Evolutionary conservation across 768 basidiomycete genomes (phyloP).

Genomic region (Lepiota brunneoincarnata): DNA sequence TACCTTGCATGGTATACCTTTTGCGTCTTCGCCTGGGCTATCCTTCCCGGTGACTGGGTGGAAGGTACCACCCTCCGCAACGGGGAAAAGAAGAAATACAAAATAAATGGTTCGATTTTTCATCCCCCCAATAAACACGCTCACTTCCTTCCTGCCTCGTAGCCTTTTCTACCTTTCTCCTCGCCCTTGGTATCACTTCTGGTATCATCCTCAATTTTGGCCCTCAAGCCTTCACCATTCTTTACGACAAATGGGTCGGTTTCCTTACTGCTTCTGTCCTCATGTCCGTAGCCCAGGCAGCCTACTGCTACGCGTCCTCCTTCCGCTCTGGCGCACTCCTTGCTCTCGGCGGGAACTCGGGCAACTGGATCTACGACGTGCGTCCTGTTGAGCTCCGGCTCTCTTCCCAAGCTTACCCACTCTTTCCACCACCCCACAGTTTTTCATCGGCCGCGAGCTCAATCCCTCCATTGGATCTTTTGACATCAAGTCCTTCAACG

Average conservation of each 20-base stretch:
- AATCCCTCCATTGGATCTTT: constrained; percentile 83
- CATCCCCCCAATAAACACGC: background rate
- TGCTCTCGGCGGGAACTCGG: constrained; percentile 90
- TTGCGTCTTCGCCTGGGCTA: constrained; percentile 74
- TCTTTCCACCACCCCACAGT: constrained; percentile 40
- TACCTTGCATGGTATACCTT: constrained; percentile 94
- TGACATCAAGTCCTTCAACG: constrained; percentile 71
- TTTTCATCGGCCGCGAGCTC: constrained; percentile 91
- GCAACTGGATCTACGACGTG: constrained; percentile 88
- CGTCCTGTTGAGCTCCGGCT: constrained; percentile 24
- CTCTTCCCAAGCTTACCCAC: background rate
- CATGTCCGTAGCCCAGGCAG: constrained; percentile 76
- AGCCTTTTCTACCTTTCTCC: constrained; percentile 88
- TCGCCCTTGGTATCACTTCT: constrained; percentile 69
- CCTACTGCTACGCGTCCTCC: constrained; percentile 67
- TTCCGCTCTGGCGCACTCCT: constrained; percentile 71
- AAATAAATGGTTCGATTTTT: constrained; percentile 79
- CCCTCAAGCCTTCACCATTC: constrained; percentile 77
- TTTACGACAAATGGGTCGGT: constrained; percentile 92
- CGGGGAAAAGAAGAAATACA: constrained; percentile 80
- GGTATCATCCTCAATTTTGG: constrained; percentile 76
- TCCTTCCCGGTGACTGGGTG: constrained; percentile 74
- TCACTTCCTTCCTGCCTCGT: constrained; percentile 1
- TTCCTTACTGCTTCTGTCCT: constrained; percentile 78
- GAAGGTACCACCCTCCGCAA: constrained; percentile 70